These are phyloP conservation scores for Leccinum boreale DNA, from an alignment of 768 basidiomycete species.

Conservation along the genomic window DNA sequence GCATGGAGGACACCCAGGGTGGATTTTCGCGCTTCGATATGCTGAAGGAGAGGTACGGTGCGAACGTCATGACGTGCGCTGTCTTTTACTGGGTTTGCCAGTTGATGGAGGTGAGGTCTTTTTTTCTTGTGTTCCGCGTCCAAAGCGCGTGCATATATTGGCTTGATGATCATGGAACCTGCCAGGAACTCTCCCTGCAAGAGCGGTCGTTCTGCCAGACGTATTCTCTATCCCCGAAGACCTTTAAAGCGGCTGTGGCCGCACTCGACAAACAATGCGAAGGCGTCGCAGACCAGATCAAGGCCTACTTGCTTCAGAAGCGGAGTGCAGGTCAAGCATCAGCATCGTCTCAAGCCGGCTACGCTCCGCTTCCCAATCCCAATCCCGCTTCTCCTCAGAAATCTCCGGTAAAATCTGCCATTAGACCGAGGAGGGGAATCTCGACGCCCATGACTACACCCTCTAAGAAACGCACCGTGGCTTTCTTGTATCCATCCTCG, in stretches of 20 bases:
- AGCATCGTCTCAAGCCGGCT: not conserved
- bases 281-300: slow-evolving; percentile 23
- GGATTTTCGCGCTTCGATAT: slow-evolving; percentile 12
- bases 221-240: slow-evolving; percentile 12
- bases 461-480: slow-evolving; percentile 33
- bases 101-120: slow-evolving; percentile 32
- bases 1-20: slow-evolving; percentile 34
- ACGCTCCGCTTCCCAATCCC: not conserved
- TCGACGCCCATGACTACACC: slow-evolving; percentile 9
- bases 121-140: not conserved
- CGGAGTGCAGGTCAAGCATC: not conserved
- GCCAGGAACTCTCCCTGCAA: slow-evolving; percentile 10
- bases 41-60: slow-evolving; percentile 20
- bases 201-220: slow-evolving; percentile 18
- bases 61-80: slow-evolving; percentile 31
- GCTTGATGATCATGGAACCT: not conserved
- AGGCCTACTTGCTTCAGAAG: slow-evolving; percentile 3
- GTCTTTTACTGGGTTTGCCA: slow-evolving; percentile 48
- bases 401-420: slow-evolving; percentile 17
- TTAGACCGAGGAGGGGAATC: slow-evolving; percentile 9
- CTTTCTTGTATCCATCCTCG: slow-evolving; percentile 10
- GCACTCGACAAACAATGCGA: slow-evolving; percentile 26
- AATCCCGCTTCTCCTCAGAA: slow-evolving; percentile 15
- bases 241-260: slow-evolving; percentile 20
- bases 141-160: not conserved